phyloP scores from a whole-genome alignment of 2,329 filamentous ascomycete genomes.

The Neophaeococcomyces mojaviensis region DNA sequence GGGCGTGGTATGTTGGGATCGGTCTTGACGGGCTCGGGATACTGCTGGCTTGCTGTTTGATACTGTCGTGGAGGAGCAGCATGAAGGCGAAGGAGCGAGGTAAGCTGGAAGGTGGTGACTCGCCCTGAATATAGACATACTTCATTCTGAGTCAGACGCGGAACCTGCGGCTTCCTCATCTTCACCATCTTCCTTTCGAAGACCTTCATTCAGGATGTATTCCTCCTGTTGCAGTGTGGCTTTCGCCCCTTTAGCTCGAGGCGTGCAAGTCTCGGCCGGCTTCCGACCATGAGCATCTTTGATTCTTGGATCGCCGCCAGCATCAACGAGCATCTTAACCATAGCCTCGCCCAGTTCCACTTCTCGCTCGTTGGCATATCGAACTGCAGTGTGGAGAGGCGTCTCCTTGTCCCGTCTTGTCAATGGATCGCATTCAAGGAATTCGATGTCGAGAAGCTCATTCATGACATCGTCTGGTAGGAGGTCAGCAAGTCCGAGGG shows the following conservation, averaged over 20 bases:
- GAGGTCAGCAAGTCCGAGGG: constrained; percentile 1
- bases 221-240: constrained; percentile 37
- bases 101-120: no score
- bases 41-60: no score
- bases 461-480: constrained; percentile 41
- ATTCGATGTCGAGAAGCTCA: constrained; percentile 40
- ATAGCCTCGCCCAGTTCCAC: constrained; percentile 36
- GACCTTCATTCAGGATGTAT: constrained; percentile 40
- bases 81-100: no score
- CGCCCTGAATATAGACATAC: constrained; percentile 38
- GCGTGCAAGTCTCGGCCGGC: constrained; percentile 37
- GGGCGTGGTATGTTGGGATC: constrained; percentile 23
- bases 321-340: constrained; percentile 44
- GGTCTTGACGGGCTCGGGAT: constrained; percentile 23
- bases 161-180: constrained; percentile 31
- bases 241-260: constrained; percentile 36
- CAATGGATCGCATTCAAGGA: constrained; percentile 41
- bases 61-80: no score
- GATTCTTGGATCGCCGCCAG: constrained; percentile 41
- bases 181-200: constrained; percentile 29
- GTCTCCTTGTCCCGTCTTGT: constrained; percentile 41
- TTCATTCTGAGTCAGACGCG: constrained; percentile 44
- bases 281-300: constrained; percentile 42
- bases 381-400: constrained; percentile 38
- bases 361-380: constrained; percentile 41